Evolutionary conservation across 1,284 basidiomycete species (phyloP), one percentile per base, ranked within the genome.

Genomic region (Cutaneotrichosporon cutaneum): DNA sequence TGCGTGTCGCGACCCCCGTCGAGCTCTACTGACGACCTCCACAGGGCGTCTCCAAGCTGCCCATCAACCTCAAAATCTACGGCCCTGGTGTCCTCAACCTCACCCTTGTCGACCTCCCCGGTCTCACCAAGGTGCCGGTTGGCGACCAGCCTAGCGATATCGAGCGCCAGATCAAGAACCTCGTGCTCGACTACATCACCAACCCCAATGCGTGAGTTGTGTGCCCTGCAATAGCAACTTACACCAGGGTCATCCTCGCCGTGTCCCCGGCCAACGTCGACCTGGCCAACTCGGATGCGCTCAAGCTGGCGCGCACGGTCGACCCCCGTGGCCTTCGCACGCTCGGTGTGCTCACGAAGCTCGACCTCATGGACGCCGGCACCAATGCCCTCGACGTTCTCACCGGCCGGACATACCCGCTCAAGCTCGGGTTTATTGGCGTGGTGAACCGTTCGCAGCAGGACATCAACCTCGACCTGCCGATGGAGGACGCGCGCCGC

Each of bases 331-430:
- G 95, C 18, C 86, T 94, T 27, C 86, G 95, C 33, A 99, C 95
- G 22, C 93, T 98, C 64, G 95, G 95, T 62, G 91, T 99, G 24
- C 84, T 99, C 55, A 95, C 94, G 30, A 99, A 99, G 81, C 86
- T 99, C 53, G 95, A 99, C 81, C 85, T 99, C 45, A 99, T 99
- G 95, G 95, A 98, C 75, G 93, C 94, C 13, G 95, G 95, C 44
- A 99, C 95, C 32, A 96, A 99, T 77, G 95, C 95, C 13, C 82
- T 95, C 52, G 96, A 99, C 78, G 89, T 98, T 70, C 85, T 99
- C 53, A 98, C 92, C 0, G 95, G 95, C 39, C 88, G 94, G 65
- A 90, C 97, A 50, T 99, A 99, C 79, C 95, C 95, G 50, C 86
- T 99, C 70, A 98, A 98, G 81, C 85, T 99, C 18, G 95, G 95